Evolutionary conservation across 176 grass and related monocot species (phyloP).

Genomic region (Aegilops longissima): DNA sequence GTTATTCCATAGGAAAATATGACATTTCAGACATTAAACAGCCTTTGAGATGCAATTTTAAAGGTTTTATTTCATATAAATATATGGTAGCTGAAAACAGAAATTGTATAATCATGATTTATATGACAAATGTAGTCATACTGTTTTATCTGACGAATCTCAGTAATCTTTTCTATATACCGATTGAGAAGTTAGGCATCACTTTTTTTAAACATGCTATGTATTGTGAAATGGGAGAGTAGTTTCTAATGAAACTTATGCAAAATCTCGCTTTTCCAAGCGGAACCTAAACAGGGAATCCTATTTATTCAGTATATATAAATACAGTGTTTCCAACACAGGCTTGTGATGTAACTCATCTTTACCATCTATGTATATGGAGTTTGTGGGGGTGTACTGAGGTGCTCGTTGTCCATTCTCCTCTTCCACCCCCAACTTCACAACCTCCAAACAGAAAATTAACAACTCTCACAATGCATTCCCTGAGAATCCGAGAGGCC

Average conservation of each 20-base stretch:
- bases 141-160: too few relatives aligned
- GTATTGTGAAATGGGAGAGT: background rate
- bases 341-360: background rate
- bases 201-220: too few relatives aligned
- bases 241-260: background rate
- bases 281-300: background rate
- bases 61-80: too few relatives aligned
- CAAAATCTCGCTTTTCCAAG: background rate
- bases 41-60: too few relatives aligned
- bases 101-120: too few relatives aligned
- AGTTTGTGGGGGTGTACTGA: background rate
- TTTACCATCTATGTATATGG: background rate
- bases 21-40: too few relatives aligned
- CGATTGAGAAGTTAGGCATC: background rate
- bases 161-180: background rate
- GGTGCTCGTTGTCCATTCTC: background rate
- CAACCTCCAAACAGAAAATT: background rate
- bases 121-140: too few relatives aligned
- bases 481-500: background rate
- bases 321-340: background rate
- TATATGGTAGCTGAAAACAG: too few relatives aligned
- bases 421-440: background rate
- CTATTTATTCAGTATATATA: too few relatives aligned
- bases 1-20: too few relatives aligned
- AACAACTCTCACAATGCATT: background rate